phyloP scores from a whole-genome alignment of 768 basidiomycete species.

The Chalciporus sphaerocephalus region DNA sequence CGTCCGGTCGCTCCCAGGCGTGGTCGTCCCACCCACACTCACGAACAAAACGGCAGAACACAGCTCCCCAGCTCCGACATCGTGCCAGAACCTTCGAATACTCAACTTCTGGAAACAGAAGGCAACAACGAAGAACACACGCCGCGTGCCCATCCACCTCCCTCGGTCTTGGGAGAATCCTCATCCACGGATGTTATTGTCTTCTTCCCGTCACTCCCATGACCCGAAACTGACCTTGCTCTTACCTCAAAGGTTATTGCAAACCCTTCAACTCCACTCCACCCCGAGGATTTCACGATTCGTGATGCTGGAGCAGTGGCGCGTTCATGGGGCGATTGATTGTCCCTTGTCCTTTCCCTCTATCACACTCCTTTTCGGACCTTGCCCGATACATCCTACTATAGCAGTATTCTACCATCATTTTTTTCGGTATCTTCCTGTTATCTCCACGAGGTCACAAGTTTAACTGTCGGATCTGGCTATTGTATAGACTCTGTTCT shows the following conservation, averaged over 20 bases:
- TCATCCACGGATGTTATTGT: conserved; percentile 15
- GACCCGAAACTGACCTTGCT: conserved; percentile 9
- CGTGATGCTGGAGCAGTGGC: conserved; percentile 32
- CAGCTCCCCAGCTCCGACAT: not conserved
- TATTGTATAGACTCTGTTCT: conserved; percentile 22
- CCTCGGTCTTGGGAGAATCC: conserved; percentile 4
- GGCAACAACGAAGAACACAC: conserved; percentile 3
- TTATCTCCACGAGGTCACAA: conserved; percentile 34
- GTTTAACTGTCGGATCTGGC: conserved; percentile 29
- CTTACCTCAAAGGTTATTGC: conserved; percentile 7
- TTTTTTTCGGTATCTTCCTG: conserved; percentile 24
- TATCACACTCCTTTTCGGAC: conserved; percentile 33
- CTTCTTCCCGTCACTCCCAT: not conserved
- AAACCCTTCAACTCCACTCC: conserved; percentile 10
- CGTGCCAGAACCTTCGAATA: not conserved
- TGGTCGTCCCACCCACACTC: conserved; percentile 18
- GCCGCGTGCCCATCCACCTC: not conserved
- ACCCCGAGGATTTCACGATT: conserved; percentile 27
- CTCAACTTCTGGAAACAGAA: not conserved
- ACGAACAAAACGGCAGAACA: conserved; percentile 10
- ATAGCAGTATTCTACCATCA: conserved; percentile 15
- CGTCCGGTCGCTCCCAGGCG: conserved; percentile 12
- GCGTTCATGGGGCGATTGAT: conserved; percentile 34
- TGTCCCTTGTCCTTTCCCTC: conserved; percentile 7
- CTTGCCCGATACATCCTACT: conserved; percentile 14